A percentile compares a stretch with the other conserved stretches of the same genome.
phyloP scores from a whole-genome alignment of 2,329 filamentous ascomycete species.

The Simplicillium sp. region DNA sequence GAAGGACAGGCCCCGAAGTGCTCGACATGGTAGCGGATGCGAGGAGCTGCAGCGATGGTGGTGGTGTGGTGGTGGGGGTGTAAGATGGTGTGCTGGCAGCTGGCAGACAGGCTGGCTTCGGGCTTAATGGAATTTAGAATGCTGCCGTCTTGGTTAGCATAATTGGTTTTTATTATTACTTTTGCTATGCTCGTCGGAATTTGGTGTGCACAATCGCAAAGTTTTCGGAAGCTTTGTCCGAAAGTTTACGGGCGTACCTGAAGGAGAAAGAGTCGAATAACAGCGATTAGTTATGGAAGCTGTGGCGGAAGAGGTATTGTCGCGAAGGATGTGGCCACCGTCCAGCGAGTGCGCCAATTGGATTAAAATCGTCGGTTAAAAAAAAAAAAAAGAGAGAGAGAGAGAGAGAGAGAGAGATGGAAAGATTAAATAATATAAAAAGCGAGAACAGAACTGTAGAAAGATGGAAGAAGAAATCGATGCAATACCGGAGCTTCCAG shows the following conservation, averaged over 20 bases:
- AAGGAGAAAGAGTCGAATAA: too few species aligned
- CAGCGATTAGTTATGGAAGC: not conserved
- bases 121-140: not conserved
- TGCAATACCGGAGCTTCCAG: not conserved
- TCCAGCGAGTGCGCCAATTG: constrained; percentile 7
- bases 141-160: not conserved
- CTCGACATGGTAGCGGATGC: constrained; percentile 1
- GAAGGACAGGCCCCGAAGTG: not conserved
- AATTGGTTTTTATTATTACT: too few species aligned
- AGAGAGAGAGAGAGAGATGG: too few species aligned
- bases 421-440: constrained; percentile 7
- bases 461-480: constrained; percentile 1
- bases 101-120: constrained; percentile 42
- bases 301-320: not conserved
- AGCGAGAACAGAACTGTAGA: constrained; percentile 9
- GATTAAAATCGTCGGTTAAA: constrained; percentile 1
- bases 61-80: constrained; percentile 2
- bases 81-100: not conserved
- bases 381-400: constrained; percentile 5
- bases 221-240: too few species aligned
- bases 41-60: not conserved
- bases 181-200: too few species aligned
- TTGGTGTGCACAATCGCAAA: not conserved
- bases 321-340: constrained; percentile 1
- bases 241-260: constrained; percentile 1